Evolutionary conservation across 2,329 filamentous ascomycete species (phyloP).

Genomic region (Sporothrix luriei): DNA sequence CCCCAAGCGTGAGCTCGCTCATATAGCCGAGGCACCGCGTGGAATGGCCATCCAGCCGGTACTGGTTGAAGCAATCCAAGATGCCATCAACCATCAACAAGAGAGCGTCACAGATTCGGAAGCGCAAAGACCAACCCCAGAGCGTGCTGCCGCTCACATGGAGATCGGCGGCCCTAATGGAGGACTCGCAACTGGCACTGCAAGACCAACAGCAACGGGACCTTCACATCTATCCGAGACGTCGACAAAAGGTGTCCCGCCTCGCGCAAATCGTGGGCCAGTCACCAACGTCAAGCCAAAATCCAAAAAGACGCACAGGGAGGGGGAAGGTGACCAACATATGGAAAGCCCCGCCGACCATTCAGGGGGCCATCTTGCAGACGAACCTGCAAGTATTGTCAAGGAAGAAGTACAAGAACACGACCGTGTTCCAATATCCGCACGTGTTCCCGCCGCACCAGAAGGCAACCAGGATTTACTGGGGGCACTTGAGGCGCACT

Average conservation of each 20-base stretch:
- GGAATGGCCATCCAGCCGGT: conserved; percentile 40
- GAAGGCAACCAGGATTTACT: conserved; percentile 36
- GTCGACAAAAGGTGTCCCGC: too few relatives aligned
- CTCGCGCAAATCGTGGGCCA: background rate
- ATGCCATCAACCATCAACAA: conserved; percentile 37
- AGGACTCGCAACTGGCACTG: background rate
- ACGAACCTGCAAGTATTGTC: background rate
- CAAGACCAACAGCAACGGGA: background rate
- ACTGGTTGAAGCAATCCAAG: conserved; percentile 47
- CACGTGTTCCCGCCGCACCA: background rate
- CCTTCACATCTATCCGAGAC: background rate
- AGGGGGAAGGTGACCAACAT: background rate
- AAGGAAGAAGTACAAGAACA: background rate
- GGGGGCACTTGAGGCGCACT: conserved; percentile 39
- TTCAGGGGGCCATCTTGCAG: background rate
- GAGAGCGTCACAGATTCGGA: background rate
- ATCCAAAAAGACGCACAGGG: background rate
- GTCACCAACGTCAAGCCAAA: background rate
- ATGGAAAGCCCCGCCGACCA: background rate
- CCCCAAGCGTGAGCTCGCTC: conserved; percentile 41
- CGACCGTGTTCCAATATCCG: background rate
- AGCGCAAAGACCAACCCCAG: background rate
- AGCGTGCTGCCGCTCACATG: background rate
- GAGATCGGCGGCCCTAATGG: background rate
- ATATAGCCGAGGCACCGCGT: conserved; percentile 41